phyloP scores from a whole-genome alignment of 2,329 filamentous ascomycete species.

The Pseudophaeomoniella oleicola region DNA sequence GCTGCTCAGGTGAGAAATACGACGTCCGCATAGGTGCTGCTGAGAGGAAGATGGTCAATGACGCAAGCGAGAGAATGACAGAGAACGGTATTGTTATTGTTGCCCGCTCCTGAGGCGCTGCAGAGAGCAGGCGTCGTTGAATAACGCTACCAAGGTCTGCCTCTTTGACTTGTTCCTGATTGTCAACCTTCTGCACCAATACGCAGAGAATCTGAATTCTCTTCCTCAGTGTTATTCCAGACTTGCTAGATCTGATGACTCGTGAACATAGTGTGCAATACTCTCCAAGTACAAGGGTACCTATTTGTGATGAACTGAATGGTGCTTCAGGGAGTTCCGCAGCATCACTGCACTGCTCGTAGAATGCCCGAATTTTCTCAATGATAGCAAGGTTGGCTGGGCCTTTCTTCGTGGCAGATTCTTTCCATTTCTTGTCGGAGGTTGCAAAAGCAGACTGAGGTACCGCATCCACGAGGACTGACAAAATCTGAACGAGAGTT shows the following conservation, averaged over 20 bases:
- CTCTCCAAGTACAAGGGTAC: background rate
- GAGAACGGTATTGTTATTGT: background rate
- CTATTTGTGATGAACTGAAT: constrained; percentile 22
- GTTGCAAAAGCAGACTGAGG: too few species aligned
- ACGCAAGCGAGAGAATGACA: background rate
- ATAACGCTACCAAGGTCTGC: too few species aligned
- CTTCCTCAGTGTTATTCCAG: background rate
- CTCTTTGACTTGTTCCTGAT: background rate
- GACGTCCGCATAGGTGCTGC: background rate
- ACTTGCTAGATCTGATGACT: background rate
- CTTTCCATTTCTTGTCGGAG: too few species aligned
- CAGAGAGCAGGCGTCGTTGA: too few species aligned
- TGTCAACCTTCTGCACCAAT: background rate
- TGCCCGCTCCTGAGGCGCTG: too few species aligned
- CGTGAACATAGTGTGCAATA: background rate
- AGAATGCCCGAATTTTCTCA: constrained; percentile 35
- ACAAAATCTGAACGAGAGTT: background rate
- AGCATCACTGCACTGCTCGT: constrained; percentile 55
- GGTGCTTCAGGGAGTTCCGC: constrained; percentile 48
- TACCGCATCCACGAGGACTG: background rate
- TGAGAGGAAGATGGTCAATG: background rate
- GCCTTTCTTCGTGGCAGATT: background rate
- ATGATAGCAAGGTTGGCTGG: background rate
- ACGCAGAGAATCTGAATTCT: background rate
- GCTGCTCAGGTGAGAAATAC: background rate